Percentiles rank a stretch among this genome's conserved stretches.
phyloP scores from a whole-genome alignment of 164 flowering plant genomes.

The Euptelea pleiosperma region DNA sequence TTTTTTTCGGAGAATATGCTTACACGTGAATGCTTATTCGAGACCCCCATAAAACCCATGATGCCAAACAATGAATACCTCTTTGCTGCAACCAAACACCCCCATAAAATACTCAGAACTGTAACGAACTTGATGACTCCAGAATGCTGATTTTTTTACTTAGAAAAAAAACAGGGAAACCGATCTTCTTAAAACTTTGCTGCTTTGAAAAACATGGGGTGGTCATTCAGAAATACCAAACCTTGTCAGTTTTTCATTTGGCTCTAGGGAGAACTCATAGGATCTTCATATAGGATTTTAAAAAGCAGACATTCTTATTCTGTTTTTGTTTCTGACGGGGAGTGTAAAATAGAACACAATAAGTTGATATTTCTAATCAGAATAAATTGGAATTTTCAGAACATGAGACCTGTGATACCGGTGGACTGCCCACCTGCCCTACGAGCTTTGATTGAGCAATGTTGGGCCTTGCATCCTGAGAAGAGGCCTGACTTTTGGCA shows the following conservation, averaged over 20 bases:
- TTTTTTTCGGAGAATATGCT: background rate
- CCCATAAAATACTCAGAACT: too few species aligned
- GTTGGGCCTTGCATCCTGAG: conserved; percentile 57
- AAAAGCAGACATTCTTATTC: background rate
- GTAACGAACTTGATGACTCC: too few species aligned
- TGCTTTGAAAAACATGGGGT: background rate
- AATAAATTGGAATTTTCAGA: conserved; percentile 37
- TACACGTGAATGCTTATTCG: background rate
- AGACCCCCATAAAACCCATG: background rate
- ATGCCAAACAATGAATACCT: conserved; percentile 3
- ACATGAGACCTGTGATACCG: conserved; percentile 65
- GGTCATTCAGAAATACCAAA: background rate
- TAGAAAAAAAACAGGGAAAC: too few species aligned
- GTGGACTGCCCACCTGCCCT: conserved; percentile 56
- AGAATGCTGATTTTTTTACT: too few species aligned
- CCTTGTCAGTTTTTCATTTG: background rate
- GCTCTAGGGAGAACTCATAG: background rate
- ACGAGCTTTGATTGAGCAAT: conserved; percentile 65
- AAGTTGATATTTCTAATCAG: background rate
- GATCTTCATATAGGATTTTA: background rate
- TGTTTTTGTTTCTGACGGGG: background rate
- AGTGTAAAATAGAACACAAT: background rate
- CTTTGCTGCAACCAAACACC: too few species aligned
- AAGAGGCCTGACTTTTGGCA: conserved; percentile 78
- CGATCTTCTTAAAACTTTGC: background rate